A percentile compares a stretch with the other conserved stretches of the same genome.
These are phyloP conservation scores for Aspergillus phoenicis DNA, from an alignment of 2,329 filamentous ascomycete species.

Conservation along the genomic window DNA sequence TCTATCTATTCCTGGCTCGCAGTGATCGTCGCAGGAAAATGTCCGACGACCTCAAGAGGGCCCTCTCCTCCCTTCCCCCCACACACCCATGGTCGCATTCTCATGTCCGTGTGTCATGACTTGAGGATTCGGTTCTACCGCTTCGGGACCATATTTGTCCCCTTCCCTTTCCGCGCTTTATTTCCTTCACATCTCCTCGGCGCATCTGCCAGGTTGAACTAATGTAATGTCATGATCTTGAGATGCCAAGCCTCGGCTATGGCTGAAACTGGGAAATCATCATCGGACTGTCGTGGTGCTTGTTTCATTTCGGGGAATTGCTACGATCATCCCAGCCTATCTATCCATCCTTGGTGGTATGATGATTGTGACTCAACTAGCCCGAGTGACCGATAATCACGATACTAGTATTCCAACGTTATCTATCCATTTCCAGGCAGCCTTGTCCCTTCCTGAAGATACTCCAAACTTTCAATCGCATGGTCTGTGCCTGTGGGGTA, in stretches of 20 bases:
- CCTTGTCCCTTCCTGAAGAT: not conserved
- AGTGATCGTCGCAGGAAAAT: conserved; percentile 26
- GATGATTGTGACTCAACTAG: not conserved
- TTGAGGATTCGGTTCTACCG: not conserved
- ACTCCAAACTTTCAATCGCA: not conserved
- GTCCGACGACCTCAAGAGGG: conserved; percentile 16
- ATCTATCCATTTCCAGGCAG: not conserved
- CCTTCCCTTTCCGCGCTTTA: not conserved
- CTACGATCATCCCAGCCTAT: not conserved
- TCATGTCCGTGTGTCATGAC: conserved; percentile 2
- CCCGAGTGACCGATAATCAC: no score
- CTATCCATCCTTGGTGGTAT: not conserved
- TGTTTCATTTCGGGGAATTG: not conserved
- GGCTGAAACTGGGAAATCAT: not conserved
- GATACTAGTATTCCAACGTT: no score
- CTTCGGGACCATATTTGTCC: not conserved
- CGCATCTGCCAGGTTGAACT: not conserved
- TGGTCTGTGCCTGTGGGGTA: conserved; percentile 1
- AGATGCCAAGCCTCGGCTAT: not conserved
- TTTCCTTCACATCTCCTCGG: not conserved
- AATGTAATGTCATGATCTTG: no score
- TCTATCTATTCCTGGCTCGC: conserved; percentile 23
- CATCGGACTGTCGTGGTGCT: not conserved
- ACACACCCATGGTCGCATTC: not conserved
- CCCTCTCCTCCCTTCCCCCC: not conserved